A percentile compares a stretch with the other conserved stretches of the same genome.
These are phyloP conservation scores for Fonsecaea erecta DNA, from an alignment of 2,329 filamentous ascomycete species.

Conservation along the genomic window DNA sequence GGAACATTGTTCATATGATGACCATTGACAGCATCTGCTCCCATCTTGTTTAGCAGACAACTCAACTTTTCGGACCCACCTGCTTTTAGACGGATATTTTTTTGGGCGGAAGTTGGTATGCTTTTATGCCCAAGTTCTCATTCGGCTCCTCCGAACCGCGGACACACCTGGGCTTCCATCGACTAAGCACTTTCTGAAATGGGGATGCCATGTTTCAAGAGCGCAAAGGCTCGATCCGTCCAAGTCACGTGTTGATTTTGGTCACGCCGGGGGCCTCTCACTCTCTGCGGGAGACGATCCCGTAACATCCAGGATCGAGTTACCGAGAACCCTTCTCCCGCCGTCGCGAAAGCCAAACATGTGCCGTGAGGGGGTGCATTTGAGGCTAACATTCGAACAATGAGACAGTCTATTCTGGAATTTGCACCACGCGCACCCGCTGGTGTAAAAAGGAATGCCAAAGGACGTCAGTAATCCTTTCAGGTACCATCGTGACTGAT, in stretches of 20 bases:
- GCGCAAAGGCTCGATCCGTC: background rate
- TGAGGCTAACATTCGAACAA: background rate
- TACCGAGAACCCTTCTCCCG: background rate
- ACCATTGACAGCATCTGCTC: background rate
- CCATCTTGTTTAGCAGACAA: background rate
- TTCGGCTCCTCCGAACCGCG: background rate
- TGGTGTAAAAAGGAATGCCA: background rate
- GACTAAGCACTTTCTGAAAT: background rate
- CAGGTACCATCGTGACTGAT: background rate
- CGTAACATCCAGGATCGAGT: background rate
- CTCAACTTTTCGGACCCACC: background rate
- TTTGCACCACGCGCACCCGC: background rate
- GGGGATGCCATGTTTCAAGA: background rate
- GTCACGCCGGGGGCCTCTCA: background rate
- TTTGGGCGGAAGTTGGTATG: background rate
- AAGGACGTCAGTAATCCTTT: background rate
- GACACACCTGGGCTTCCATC: background rate
- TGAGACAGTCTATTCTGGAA: background rate
- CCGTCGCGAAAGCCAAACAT: background rate
- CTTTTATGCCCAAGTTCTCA: background rate
- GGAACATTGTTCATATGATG: constrained; percentile 1
- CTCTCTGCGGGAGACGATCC: background rate
- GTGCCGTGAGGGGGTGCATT: background rate
- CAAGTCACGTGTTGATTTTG: background rate
- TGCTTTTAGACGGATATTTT: background rate